These are phyloP conservation scores for Solanum hybrid DNA, from an alignment of 305 asterid species.

Conservation along the genomic window DNA sequence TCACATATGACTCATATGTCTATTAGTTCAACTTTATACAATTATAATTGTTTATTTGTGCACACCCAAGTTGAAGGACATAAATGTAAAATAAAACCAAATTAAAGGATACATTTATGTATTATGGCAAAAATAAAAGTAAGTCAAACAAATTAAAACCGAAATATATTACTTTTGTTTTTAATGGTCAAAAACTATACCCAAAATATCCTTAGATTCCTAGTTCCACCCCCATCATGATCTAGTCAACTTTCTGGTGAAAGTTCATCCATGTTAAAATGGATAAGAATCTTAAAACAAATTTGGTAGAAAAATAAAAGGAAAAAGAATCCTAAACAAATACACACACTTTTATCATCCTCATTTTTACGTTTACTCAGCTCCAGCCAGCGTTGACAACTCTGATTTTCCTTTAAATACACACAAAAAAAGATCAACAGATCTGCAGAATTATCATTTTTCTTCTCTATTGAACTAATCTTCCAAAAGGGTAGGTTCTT, in stretches of 20 bases:
- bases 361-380: not conserved
- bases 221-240: not conserved
- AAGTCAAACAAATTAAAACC: too few relatives aligned
- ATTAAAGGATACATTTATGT: too few relatives aligned
- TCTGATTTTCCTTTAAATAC: not conserved
- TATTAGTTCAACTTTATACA: too few relatives aligned
- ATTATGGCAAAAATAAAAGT: too few relatives aligned
- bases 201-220: not conserved
- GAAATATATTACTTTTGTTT: too few relatives aligned
- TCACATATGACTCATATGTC: too few relatives aligned
- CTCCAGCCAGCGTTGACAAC: not conserved
- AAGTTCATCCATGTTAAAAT: not conserved
- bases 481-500: not conserved
- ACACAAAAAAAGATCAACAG: not conserved
- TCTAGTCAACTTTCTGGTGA: not conserved
- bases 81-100: too few relatives aligned
- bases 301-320: not conserved
- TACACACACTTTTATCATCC: not conserved
- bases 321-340: not conserved
- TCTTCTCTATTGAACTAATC: not conserved
- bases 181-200: not conserved
- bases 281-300: not conserved
- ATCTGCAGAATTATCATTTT: not conserved
- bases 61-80: too few relatives aligned
- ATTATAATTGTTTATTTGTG: too few relatives aligned